A percentile compares a stretch with the other conserved stretches of the same genome.
Evolutionary conservation across 202 grass and related monocot species (phyloP).

Genomic region (Setaria viridis): DNA sequence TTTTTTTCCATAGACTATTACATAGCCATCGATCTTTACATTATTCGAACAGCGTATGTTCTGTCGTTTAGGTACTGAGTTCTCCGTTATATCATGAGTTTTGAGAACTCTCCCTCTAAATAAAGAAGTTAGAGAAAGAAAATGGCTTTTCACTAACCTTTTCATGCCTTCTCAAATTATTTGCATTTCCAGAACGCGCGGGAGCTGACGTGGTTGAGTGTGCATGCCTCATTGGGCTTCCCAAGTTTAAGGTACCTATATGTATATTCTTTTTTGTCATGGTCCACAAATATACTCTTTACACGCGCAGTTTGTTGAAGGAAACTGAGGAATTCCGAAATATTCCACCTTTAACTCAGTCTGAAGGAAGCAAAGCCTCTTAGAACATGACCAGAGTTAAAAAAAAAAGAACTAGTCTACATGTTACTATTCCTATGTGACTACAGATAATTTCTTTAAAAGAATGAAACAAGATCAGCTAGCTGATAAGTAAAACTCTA

Average conservation of each 20-base stretch:
- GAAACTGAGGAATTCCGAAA: neutral
- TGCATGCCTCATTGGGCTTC: constrained; percentile 82
- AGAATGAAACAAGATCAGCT: neutral
- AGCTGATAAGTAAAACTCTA: neutral
- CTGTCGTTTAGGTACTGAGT: neutral
- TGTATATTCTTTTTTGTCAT: neutral
- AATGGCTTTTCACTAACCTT: constrained; percentile 23
- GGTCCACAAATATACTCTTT: neutral
- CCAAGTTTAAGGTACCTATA: constrained; percentile 74
- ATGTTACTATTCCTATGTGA: neutral
- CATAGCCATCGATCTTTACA: constrained; percentile 3
- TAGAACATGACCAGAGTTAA: neutral
- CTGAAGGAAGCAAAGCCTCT: neutral
- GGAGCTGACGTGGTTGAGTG: constrained; percentile 80
- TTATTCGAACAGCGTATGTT: neutral
- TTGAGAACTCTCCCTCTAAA: neutral
- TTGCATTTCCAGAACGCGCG: constrained; percentile 68
- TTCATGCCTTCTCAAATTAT: constrained; percentile 36
- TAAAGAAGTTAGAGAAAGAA: neutral
- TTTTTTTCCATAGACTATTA: neutral
- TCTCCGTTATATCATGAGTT: constrained; percentile 14
- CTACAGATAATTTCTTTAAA: neutral
- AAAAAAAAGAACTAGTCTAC: too few relatives aligned
- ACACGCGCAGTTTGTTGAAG: neutral
- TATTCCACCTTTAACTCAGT: neutral